phyloP scores from a whole-genome alignment of 371 early-diverging fungal genomes.

The Mucor circinelloides region DNA sequence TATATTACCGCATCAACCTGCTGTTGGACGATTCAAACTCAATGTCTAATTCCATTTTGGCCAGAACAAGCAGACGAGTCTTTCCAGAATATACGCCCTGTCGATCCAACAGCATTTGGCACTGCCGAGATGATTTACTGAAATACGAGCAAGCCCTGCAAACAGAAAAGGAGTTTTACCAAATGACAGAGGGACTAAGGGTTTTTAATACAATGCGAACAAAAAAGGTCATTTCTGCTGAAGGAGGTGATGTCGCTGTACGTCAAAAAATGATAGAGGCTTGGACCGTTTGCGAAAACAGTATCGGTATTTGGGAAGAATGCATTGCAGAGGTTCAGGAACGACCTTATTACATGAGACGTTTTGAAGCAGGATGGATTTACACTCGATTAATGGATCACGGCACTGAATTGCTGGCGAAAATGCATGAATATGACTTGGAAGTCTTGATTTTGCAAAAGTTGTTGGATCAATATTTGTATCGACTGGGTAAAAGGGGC shows the following conservation, averaged over 20 bases:
- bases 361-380: slow-evolving; percentile 68
- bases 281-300: slow-evolving; percentile 43
- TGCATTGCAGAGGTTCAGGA: slow-evolving; percentile 23
- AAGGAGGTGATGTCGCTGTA: slow-evolving; percentile 20
- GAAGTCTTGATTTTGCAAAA: slow-evolving; percentile 61
- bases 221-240: slow-evolving; percentile 3
- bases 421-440: slow-evolving; percentile 57
- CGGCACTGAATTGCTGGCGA: slow-evolving; percentile 58
- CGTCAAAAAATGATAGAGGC: slow-evolving; percentile 11
- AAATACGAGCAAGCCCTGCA: slow-evolving; percentile 59
- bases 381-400: slow-evolving; percentile 65
- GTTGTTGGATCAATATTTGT: slow-evolving; percentile 61
- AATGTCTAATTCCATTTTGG: slow-evolving; percentile 59
- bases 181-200: slow-evolving; percentile 25
- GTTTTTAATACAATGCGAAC: slow-evolving; percentile 12
- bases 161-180: slow-evolving; percentile 36
- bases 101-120: slow-evolving; percentile 59
- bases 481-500: slow-evolving; percentile 63
- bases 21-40: slow-evolving; percentile 30
- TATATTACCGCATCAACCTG: slow-evolving; percentile 50
- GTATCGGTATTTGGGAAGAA: slow-evolving; percentile 48
- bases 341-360: slow-evolving; percentile 42
- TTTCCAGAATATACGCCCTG: slow-evolving; percentile 58
- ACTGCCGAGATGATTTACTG: slow-evolving; percentile 51
- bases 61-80: slow-evolving; percentile 55